Evolutionary conservation across 331 rosid species (phyloP).

Genomic region (Malus hybrid): DNA sequence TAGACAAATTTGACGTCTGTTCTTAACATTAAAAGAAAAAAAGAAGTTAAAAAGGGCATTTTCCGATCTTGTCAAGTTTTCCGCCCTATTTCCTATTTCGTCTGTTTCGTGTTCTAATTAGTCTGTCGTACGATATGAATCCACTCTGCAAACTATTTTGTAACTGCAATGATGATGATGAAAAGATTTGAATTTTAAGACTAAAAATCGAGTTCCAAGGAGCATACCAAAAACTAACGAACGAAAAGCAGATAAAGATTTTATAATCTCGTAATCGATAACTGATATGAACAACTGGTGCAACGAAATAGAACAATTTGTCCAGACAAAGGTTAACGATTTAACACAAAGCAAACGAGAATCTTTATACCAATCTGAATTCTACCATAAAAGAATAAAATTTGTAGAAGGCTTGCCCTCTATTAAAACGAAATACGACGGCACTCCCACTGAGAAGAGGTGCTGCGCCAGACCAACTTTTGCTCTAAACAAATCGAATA

Average conservation of each 20-base stretch:
- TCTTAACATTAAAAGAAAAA: not conserved
- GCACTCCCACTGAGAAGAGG: constrained; percentile 1
- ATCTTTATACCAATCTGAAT: not conserved
- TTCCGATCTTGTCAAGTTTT: not conserved
- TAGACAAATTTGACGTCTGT: not conserved
- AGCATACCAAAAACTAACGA: not conserved
- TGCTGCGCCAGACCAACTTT: not conserved
- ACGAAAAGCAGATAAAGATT: not conserved
- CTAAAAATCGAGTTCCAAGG: not conserved
- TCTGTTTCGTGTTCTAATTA: not conserved
- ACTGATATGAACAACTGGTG: not conserved
- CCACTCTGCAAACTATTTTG: not conserved
- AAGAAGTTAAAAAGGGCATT: not conserved
- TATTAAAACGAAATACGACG: constrained; percentile 14
- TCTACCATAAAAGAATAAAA: not conserved
- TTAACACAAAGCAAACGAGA: not conserved
- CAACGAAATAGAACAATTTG: not conserved
- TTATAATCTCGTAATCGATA: not conserved
- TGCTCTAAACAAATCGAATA: constrained; percentile 23
- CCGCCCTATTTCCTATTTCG: not conserved
- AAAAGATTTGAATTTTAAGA: not conserved
- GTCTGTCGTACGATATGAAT: not conserved
- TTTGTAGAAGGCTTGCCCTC: constrained; percentile 11
- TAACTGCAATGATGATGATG: not conserved
- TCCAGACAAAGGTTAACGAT: not conserved